Percentiles rank a stretch among this genome's conserved stretches.
These are phyloP conservation scores for Blastobotrys apis DNA, from an alignment of 1,139 yeast genomes.

Conservation along the genomic window DNA sequence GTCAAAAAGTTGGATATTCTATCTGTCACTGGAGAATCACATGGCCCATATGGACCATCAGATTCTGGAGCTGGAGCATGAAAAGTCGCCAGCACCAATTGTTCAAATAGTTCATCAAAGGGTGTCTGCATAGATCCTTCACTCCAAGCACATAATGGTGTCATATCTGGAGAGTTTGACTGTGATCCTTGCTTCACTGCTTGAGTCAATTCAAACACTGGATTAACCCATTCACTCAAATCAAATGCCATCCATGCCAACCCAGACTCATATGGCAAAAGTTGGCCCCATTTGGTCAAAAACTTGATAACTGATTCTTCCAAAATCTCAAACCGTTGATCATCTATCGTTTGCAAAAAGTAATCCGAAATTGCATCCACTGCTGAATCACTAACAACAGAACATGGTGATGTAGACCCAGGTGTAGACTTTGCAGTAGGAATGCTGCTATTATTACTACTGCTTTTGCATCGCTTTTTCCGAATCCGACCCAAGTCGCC, in stretches of 20 bases:
- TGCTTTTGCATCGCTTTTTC: slow-evolving; percentile 5
- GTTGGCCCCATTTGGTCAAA: slow-evolving; percentile 70
- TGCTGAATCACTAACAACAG: slow-evolving; percentile 6
- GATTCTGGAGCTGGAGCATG: slow-evolving; percentile 52
- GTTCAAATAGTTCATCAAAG: slow-evolving; percentile 51
- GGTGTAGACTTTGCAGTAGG: slow-evolving; percentile 12
- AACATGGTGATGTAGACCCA: slow-evolving; percentile 19
- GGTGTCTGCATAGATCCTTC: slow-evolving; percentile 8
- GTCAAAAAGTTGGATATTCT: slow-evolving; percentile 70
- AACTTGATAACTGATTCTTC: slow-evolving; percentile 62
- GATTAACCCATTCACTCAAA: slow-evolving; percentile 87
- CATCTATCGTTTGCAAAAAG: slow-evolving; percentile 20
- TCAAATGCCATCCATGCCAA: slow-evolving; percentile 85
- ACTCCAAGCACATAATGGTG: slow-evolving; percentile 19
- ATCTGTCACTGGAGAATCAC: slow-evolving; percentile 46
- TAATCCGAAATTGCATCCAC: slow-evolving; percentile 15
- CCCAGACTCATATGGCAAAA: slow-evolving; percentile 75
- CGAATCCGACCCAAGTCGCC: slow-evolving; percentile 7
- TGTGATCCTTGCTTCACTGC: slow-evolving; percentile 12
- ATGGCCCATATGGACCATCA: slow-evolving; percentile 30
- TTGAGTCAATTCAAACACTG: slow-evolving; percentile 33
- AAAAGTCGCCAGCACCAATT: slow-evolving; percentile 67
- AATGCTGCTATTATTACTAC: not conserved
- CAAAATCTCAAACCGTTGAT: slow-evolving; percentile 44
- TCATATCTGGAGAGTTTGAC: slow-evolving; percentile 20